Percentiles rank a stretch among this genome's conserved stretches.
Conservation (phyloP, 768 basidiomycete species). For the Russula ochroleuca region DNA sequence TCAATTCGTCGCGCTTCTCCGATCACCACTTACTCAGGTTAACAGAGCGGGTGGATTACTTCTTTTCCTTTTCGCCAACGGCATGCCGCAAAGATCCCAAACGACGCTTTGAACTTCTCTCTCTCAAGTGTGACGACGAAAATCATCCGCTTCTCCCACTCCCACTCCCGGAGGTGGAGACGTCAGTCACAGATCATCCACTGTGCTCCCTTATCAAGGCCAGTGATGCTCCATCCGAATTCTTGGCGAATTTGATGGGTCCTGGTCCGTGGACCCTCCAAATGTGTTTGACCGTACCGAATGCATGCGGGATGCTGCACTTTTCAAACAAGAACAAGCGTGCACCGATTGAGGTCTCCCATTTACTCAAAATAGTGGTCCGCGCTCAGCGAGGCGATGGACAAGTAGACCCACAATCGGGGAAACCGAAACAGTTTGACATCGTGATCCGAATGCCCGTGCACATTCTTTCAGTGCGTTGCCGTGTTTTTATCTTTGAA, state of each 20-base stretch:
- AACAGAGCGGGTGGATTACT: conserved; percentile 83
- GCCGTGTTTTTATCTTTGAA: neutral
- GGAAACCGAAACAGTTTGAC: conserved; percentile 79
- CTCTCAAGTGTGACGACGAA: conserved; percentile 10
- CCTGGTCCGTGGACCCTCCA: conserved; percentile 63
- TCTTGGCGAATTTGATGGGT: conserved; percentile 10
- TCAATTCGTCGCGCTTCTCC: conserved; percentile 27
- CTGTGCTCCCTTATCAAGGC: conserved; percentile 64
- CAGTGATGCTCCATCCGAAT: conserved; percentile 50
- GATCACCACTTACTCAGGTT: neutral
- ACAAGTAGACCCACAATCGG: conserved; percentile 56
- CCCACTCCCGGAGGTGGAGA: conserved; percentile 54
- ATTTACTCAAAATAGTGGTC: conserved; percentile 76
- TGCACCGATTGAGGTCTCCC: conserved; percentile 71
- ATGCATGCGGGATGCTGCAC: conserved; percentile 51
- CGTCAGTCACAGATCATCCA: conserved; percentile 64
- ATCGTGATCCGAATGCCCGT: conserved; percentile 83
- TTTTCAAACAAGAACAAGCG: conserved; percentile 78
- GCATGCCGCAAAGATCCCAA: conserved; percentile 66
- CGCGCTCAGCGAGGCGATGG: conserved; percentile 77
- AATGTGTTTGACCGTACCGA: conserved; percentile 62
- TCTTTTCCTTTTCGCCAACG: conserved; percentile 64
- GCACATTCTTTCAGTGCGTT: conserved; percentile 78
- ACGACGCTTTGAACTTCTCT: conserved; percentile 2
- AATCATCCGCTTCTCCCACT: conserved; percentile 53